Conservation (phyloP, 306 rosid species). For the Cucurbita pepo region DNA sequence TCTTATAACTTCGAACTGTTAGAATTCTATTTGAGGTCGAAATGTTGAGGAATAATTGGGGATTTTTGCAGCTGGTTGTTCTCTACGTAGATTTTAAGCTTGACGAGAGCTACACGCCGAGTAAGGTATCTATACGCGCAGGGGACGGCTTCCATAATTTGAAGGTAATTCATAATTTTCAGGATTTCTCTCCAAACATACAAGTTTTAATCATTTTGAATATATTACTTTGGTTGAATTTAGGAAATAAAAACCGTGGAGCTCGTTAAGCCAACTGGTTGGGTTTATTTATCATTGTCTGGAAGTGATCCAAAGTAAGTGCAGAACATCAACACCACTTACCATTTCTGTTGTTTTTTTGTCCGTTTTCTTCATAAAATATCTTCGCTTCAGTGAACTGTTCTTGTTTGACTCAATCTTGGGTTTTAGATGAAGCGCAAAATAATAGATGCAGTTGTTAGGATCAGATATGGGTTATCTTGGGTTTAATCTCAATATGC, state of each 20-base stretch:
- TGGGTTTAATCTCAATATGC: background rate
- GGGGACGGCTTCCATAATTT: constrained; percentile 93
- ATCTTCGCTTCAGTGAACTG: background rate
- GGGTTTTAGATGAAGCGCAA: background rate
- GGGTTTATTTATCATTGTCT: constrained; percentile 73
- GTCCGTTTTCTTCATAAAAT: background rate
- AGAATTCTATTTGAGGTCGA: background rate
- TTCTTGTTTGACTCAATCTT: background rate
- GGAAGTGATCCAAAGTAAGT: constrained; percentile 76
- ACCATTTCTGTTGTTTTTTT: background rate
- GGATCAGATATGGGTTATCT: background rate
- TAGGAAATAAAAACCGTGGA: constrained; percentile 85
- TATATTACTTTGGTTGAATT: constrained; percentile 4
- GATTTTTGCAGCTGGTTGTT: constrained; percentile 41
- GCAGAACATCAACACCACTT: background rate
- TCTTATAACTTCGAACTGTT: background rate
- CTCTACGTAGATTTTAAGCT: constrained; percentile 82
- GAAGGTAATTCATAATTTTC: constrained; percentile 28
- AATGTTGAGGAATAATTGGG: background rate
- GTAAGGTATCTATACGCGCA: constrained; percentile 67
- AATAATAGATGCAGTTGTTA: background rate
- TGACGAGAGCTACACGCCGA: constrained; percentile 89
- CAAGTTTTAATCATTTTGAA: background rate
- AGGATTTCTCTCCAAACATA: background rate
- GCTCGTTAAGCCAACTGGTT: constrained; percentile 74